These are phyloP conservation scores for Aspergillus caelatus DNA, from an alignment of 2,329 filamentous ascomycete species.

Conservation along the genomic window DNA sequence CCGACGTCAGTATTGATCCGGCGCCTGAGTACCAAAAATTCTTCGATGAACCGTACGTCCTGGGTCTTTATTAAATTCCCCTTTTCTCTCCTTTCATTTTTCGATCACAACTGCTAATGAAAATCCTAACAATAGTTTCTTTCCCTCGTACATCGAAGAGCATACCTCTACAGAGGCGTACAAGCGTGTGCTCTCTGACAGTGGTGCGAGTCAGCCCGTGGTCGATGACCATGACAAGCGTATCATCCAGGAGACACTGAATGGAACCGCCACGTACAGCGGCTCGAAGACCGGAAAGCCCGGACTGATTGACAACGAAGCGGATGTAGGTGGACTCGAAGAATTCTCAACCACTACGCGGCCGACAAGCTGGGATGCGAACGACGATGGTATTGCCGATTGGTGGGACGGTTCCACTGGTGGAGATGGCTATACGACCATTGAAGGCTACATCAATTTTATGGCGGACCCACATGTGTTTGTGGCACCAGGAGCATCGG, in stretches of 20 bases:
- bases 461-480: constrained; percentile 14
- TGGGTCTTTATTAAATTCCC: too few relatives aligned
- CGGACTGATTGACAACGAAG: constrained; percentile 14
- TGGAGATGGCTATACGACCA: constrained; percentile 9
- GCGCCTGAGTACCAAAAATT: constrained; percentile 14
- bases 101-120: rapidly evolving
- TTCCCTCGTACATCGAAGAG: constrained; percentile 13
- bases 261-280: constrained; percentile 9
- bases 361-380: constrained; percentile 9
- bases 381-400: constrained; percentile 13
- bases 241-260: constrained; percentile 13
- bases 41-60: constrained; percentile 11
- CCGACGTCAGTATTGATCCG: constrained; percentile 14
- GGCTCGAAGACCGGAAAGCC: constrained; percentile 13
- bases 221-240: constrained; percentile 12
- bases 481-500: background rate
- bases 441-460: constrained; percentile 16
- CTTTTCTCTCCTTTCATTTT: too few relatives aligned
- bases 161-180: constrained; percentile 15
- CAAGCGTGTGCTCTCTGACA: constrained; percentile 15
- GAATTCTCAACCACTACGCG: constrained; percentile 9
- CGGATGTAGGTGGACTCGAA: constrained; percentile 12
- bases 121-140: background rate
- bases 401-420: constrained; percentile 17
- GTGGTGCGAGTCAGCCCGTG: constrained; percentile 7